phyloP scores from a whole-genome alignment of 768 basidiomycete species.

The Steccherinum ochraceum region DNA sequence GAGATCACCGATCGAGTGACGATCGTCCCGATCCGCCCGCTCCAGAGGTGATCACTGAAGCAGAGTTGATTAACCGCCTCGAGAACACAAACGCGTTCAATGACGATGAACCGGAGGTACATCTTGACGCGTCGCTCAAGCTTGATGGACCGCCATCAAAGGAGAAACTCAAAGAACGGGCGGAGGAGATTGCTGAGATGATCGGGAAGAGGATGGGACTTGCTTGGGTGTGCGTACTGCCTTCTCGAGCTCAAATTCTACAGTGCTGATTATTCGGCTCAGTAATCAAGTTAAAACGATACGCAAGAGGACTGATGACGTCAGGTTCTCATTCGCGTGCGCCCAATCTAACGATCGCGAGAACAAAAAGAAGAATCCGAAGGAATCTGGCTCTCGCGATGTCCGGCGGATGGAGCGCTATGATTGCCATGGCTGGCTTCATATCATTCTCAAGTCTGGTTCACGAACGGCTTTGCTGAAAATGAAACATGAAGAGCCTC shows the following conservation, averaged over 20 bases:
- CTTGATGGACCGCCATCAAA: too few relatives aligned
- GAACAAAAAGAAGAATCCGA: constrained; percentile 1
- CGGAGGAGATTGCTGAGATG: background rate
- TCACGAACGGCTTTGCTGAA: background rate
- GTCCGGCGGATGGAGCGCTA: constrained; percentile 4
- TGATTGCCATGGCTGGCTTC: constrained; percentile 10
- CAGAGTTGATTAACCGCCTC: background rate
- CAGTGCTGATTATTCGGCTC: background rate
- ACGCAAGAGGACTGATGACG: background rate
- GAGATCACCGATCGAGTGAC: background rate
- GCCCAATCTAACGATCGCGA: constrained; percentile 2
- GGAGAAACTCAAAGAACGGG: background rate
- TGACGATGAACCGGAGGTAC: background rate
- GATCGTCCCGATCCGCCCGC: background rate
- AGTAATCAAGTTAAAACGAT: background rate
- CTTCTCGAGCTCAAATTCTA: background rate
- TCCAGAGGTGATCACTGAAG: background rate
- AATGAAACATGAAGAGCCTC: constrained; percentile 2
- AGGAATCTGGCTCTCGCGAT: background rate
- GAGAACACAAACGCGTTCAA: background rate
- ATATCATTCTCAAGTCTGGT: background rate
- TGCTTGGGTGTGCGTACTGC: background rate
- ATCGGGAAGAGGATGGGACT: background rate
- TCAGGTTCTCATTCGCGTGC: constrained; percentile 1
- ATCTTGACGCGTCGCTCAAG: too few relatives aligned